phyloP scores from a whole-genome alignment of 352 stramenopile genomes.

The Peronospora destructor region DNA sequence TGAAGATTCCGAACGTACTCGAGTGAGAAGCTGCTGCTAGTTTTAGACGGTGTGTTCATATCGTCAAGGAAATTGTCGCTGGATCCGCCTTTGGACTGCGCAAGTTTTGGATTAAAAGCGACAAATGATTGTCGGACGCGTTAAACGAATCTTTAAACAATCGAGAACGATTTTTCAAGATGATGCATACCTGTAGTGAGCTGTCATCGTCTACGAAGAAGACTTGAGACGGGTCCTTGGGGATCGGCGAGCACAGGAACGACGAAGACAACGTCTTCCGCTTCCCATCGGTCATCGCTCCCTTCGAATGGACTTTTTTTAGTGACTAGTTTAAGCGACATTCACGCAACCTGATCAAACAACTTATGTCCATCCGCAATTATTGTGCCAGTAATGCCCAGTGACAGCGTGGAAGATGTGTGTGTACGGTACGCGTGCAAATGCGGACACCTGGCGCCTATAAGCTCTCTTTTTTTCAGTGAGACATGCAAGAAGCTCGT shows the following conservation, averaged over 20 bases:
- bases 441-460: slow-evolving; percentile 56
- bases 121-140: background rate
- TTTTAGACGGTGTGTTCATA: slow-evolving; percentile 26
- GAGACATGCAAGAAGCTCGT: slow-evolving; percentile 70
- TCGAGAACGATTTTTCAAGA: background rate
- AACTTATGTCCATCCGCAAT: background rate
- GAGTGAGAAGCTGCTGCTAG: slow-evolving; percentile 1
- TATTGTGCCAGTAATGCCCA: slow-evolving; percentile 2
- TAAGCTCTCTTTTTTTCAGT: slow-evolving; percentile 66
- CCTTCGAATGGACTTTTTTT: background rate
- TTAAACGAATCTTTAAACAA: background rate
- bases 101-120: background rate
- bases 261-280: slow-evolving; percentile 32
- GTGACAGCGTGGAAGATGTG: slow-evolving; percentile 29
- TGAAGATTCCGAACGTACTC: slow-evolving; percentile 30
- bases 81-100: slow-evolving; percentile 15
- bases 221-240: slow-evolving; percentile 49
- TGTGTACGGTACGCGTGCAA: slow-evolving; percentile 65
- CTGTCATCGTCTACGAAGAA: slow-evolving; percentile 44
- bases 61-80: slow-evolving; percentile 37
- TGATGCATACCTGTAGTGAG: slow-evolving; percentile 12
- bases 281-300: slow-evolving; percentile 27
- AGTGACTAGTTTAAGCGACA: background rate
- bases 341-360: slow-evolving; percentile 3
- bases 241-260: slow-evolving; percentile 67